These are phyloP conservation scores for Davidsoniella neocaledoniae DNA, from an alignment of 2,329 filamentous ascomycete genomes.

Conservation along the genomic window DNA sequence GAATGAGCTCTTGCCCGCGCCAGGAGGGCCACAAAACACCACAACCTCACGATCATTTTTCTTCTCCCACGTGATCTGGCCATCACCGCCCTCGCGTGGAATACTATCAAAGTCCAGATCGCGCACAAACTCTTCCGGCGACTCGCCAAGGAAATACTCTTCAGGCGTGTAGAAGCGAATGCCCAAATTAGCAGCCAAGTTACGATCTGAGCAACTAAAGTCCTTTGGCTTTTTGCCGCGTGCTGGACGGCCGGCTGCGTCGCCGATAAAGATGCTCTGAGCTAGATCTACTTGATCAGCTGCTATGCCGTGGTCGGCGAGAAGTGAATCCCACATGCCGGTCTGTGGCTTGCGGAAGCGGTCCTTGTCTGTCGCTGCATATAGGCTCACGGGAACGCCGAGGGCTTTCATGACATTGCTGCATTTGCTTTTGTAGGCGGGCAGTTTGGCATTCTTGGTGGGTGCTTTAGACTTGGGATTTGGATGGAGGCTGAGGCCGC, in stretches of 20 bases:
- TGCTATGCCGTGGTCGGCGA: slow-evolving; percentile 41
- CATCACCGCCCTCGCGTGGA: slow-evolving; percentile 18
- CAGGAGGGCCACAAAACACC: slow-evolving; percentile 75
- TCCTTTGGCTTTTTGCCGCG: slow-evolving; percentile 28
- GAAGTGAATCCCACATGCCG: slow-evolving; percentile 67
- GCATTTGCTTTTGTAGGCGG: slow-evolving; percentile 72
- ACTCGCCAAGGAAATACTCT: slow-evolving; percentile 66
- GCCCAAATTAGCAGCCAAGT: slow-evolving; percentile 73
- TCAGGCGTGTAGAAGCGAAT: slow-evolving; percentile 75
- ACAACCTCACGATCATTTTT: slow-evolving; percentile 56
- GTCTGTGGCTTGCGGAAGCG: slow-evolving; percentile 69
- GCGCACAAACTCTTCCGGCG: slow-evolving; percentile 46
- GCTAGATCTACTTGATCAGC: slow-evolving; percentile 46
- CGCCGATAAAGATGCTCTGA: slow-evolving; percentile 72
- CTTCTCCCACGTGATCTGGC: slow-evolving; percentile 33
- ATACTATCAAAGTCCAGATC: slow-evolving; percentile 54
- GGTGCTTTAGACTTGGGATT: slow-evolving; percentile 44
- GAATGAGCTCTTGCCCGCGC: slow-evolving; percentile 82
- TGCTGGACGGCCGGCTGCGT: slow-evolving; percentile 52
- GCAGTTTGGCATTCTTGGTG: slow-evolving; percentile 40
- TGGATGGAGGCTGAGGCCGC: slow-evolving; percentile 56
- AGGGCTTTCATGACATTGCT: slow-evolving; percentile 51
- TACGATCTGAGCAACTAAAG: slow-evolving; percentile 52
- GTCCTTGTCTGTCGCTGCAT: slow-evolving; percentile 74
- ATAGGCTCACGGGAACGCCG: slow-evolving; percentile 61